Evolutionary conservation across 768 basidiomycete species (phyloP), one percentile per base, ranked within the genome.

Genomic region (Phlebiopsis flavidoalba): DNA sequence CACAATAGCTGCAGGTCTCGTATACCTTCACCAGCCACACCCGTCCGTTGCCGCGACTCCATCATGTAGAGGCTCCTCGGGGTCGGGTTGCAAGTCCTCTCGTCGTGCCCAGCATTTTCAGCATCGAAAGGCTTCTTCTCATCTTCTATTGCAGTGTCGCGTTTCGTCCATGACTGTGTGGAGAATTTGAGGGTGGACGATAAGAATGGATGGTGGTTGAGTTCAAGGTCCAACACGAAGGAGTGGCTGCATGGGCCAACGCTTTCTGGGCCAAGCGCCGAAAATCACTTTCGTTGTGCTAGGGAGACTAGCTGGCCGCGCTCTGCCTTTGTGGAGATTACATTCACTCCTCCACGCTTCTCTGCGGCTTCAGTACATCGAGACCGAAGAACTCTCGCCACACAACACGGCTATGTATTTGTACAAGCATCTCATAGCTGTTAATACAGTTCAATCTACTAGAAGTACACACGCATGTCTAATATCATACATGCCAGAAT

Each of bases 11-110:
- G 40, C 17, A 8, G 21, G 33, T 21, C 21, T 5, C n/a, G 71
- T 79, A 65, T 65, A 91, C 91, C 83, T 93, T 93, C 68, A 93
- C 90, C 47, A 93, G 78, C 92, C 91, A 95, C 17, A 92, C 87
- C 63, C 84, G 76, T 50, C 91, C 88, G 52, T 84, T 83, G 19
- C 86, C 87, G n/a, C 62, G 85, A 81, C 71, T 89, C 84, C 37
- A 91, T 75, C 81, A 91, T 87, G n/a, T n/a, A 94, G 77, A 50
- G 85, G 80, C 71, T 93, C 91, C 62, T 94, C 89, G 1, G 90
- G 90, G 66, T 92, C 90, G 0, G 87, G 90, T 69, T 84, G 85
- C 1, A 76, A 64, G 50, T 86, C 87, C 0, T 89, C 0, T 89
- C 89, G 0, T 88, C 87, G 3, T 76, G 69, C 10, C 68, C 64